A percentile compares a stretch with the other conserved stretches of the same genome.
phyloP scores from a whole-genome alignment of 805 yeast genomes.

The Scheffersomyces stipitis region DNA sequence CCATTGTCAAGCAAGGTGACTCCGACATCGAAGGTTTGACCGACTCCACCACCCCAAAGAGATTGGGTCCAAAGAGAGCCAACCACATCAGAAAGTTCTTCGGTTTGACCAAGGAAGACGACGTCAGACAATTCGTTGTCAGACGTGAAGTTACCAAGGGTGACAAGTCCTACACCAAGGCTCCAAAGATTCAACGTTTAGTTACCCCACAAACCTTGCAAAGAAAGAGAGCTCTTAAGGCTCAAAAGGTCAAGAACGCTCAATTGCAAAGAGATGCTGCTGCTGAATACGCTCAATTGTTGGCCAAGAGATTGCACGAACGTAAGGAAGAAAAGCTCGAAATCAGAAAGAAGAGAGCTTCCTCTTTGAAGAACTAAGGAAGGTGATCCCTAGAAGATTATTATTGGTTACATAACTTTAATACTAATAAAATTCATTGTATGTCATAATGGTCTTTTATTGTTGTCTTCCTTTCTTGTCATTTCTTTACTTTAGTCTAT shows the following conservation, averaged over 20 bases:
- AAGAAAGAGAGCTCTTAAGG: constrained; percentile 96
- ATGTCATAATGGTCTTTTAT: neutral
- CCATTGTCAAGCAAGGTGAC: constrained; percentile 97
- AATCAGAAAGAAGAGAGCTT: constrained; percentile 99
- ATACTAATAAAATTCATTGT: neutral
- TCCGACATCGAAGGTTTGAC: constrained; percentile 94
- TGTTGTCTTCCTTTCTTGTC: neutral
- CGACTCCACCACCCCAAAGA: constrained; percentile 92
- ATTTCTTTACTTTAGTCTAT: constrained; percentile 10
- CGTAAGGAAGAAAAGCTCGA: constrained; percentile 98
- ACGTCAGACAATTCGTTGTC: constrained; percentile 79
- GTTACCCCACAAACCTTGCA: constrained; percentile 98
- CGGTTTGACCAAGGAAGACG: constrained; percentile 94
- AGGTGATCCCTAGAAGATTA: constrained; percentile 4
- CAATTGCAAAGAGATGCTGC: constrained; percentile 99
- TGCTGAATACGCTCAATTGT: constrained; percentile 98
- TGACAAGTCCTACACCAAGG: constrained; percentile 98
- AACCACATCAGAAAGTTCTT: constrained; percentile 99
- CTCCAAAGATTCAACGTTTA: constrained; percentile 99
- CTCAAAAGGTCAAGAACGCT: constrained; percentile 94
- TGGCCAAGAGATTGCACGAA: constrained; percentile 97
- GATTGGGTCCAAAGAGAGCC: constrained; percentile 99
- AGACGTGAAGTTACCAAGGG: constrained; percentile 99
- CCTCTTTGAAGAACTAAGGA: constrained; percentile 87
- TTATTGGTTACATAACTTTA: constrained; percentile 4